A percentile compares a stretch with the other conserved stretches of the same genome.
Evolutionary conservation across 1,284 basidiomycete species (phyloP).

Genomic region (Cryptococcus neoformans): DNA sequence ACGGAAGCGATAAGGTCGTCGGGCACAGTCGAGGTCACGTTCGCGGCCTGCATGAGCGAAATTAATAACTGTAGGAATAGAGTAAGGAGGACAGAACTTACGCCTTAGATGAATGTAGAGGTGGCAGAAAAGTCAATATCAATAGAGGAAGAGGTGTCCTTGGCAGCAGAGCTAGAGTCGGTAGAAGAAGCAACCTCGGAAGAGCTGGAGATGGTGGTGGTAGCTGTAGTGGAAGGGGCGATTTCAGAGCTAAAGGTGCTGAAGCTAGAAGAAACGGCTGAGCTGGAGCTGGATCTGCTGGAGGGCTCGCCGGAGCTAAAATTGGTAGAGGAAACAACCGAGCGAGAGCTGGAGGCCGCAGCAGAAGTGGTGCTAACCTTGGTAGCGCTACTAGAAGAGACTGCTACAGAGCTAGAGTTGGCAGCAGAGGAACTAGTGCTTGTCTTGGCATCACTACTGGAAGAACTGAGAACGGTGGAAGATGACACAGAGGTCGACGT

Average conservation of each 20-base stretch:
- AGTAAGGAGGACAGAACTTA: not conserved
- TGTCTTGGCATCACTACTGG: not conserved
- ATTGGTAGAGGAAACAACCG: not conserved
- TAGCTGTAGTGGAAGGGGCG: constrained; percentile 1
- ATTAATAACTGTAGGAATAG: constrained; percentile 2
- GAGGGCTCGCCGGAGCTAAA: not conserved
- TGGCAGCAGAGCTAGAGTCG: not conserved
- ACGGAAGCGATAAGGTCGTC: not conserved
- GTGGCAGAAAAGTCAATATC: not conserved
- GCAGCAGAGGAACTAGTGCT: constrained; percentile 3
- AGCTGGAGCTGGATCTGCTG: not conserved
- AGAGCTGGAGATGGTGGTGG: constrained; percentile 1
- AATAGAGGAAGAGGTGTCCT: not conserved
- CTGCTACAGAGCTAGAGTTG: not conserved
- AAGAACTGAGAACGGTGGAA: not conserved
- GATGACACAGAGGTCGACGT: not conserved
- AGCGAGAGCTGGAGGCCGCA: constrained; percentile 2
- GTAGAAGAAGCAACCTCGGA: constrained; percentile 1
- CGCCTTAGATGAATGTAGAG: not conserved
- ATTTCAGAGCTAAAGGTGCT: not conserved
- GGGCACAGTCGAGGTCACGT: constrained; percentile 4
- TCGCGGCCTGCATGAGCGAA: not conserved
- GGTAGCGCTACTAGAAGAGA: constrained; percentile 3
- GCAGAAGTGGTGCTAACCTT: constrained; percentile 5
- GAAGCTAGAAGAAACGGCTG: constrained; percentile 1